Evolutionary conservation across 139 green algal species (phyloP).

Genomic region (Chlorokybus atmophyticus): DNA sequence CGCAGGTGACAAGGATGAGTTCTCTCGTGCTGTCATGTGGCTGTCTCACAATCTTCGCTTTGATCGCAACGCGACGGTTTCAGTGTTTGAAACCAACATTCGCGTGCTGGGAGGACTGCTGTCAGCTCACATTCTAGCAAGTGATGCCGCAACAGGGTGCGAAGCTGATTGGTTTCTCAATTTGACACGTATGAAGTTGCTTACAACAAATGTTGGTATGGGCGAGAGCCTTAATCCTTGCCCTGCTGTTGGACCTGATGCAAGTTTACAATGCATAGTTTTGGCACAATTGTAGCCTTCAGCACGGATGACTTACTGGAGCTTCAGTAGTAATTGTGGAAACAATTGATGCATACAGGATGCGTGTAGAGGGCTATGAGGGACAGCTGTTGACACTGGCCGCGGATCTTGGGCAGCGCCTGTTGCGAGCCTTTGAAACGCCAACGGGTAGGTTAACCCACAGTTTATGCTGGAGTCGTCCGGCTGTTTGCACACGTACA

Average conservation of each 20-base stretch:
- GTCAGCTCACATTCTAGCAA: constrained; percentile 24
- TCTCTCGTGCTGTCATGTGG: constrained; percentile 15
- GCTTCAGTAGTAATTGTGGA: too few relatives aligned
- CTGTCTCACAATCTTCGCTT: constrained; percentile 16
- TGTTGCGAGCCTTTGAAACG: constrained; percentile 34
- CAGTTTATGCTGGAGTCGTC: neutral
- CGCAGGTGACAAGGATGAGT: constrained; percentile 14
- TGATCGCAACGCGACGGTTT: constrained; percentile 28
- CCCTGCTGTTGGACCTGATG: too few relatives aligned
- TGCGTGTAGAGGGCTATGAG: constrained; percentile 17
- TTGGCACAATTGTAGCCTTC: too few relatives aligned
- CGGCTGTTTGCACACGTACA: constrained; percentile 5
- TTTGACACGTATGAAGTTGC: too few relatives aligned
- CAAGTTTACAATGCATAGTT: too few relatives aligned
- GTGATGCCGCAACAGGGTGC: neutral
- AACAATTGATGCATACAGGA: too few relatives aligned
- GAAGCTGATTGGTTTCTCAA: too few relatives aligned
- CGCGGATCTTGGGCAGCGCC: constrained; percentile 22
- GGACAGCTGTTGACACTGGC: constrained; percentile 30
- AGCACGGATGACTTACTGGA: constrained; percentile 6
- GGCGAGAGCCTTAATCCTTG: too few relatives aligned
- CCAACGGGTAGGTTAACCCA: constrained; percentile 15
- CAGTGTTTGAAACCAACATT: constrained; percentile 52
- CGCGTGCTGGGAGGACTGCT: constrained; percentile 29
- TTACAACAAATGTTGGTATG: too few relatives aligned